phyloP scores from a whole-genome alignment of 2,329 filamentous ascomycete genomes.

The Rhytidhysteron rufulum region DNA sequence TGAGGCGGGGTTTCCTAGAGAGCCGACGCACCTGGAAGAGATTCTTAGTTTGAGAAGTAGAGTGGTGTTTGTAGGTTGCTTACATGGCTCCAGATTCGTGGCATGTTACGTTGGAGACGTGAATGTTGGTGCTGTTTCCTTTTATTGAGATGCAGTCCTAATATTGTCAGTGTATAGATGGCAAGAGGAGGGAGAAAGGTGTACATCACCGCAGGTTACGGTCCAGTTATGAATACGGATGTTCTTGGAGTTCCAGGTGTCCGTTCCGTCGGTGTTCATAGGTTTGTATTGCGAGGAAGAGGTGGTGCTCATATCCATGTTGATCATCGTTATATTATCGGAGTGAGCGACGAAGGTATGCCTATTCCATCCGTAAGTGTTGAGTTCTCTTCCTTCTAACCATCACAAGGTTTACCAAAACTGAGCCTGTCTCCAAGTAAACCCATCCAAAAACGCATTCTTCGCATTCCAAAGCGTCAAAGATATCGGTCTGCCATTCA shows the following conservation, averaged over 20 bases:
- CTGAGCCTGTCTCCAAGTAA: slow-evolving; percentile 42
- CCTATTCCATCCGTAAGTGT: slow-evolving; percentile 11
- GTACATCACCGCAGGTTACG: slow-evolving; percentile 28
- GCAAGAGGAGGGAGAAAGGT: slow-evolving; percentile 11
- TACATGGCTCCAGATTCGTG: slow-evolving; percentile 57
- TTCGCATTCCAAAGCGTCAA: slow-evolving; percentile 46
- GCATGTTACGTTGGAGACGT: slow-evolving; percentile 59
- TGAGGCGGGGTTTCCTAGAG: slow-evolving; percentile 55
- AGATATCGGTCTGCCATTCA: slow-evolving; percentile 42
- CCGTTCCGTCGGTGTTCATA: slow-evolving; percentile 50
- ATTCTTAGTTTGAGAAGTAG: too few relatives aligned
- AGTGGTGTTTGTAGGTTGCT: too few relatives aligned
- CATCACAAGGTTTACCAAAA: slow-evolving; percentile 38
- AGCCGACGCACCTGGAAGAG: too few relatives aligned
- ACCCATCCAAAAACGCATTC: slow-evolving; percentile 44
- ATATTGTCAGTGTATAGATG: slow-evolving; percentile 25
- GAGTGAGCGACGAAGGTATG: slow-evolving; percentile 45
- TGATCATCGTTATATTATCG: slow-evolving; percentile 51
- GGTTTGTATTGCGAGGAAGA: slow-evolving; percentile 44
- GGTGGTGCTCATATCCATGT: slow-evolving; percentile 50
- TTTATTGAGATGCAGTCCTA: slow-evolving; percentile 61
- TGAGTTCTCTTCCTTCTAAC: too few relatives aligned
- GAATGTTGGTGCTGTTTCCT: slow-evolving; percentile 55
- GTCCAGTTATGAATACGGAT: slow-evolving; percentile 47
- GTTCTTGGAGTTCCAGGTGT: slow-evolving; percentile 50